Conservation (phyloP, 805 yeast genomes). For the Spathaspora hagerdaliae region DNA sequence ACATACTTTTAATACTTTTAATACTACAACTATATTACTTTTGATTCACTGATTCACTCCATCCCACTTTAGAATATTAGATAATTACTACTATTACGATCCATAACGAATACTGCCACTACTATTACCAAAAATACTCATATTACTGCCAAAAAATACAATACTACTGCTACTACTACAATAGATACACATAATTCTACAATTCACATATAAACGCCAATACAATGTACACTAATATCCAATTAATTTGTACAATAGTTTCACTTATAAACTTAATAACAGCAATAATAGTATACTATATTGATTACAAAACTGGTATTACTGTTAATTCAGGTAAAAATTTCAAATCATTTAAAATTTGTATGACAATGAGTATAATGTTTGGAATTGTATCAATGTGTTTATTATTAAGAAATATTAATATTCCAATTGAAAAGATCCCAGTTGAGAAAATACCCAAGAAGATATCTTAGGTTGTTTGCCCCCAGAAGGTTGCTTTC, state of each 20-base stretch:
- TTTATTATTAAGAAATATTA: conserved; percentile 6
- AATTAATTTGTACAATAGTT: conserved; percentile 13
- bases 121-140: no score
- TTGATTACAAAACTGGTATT: conserved; percentile 11
- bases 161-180: no score
- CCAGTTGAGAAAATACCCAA: not conserved
- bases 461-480: no score
- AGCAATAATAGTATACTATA: conserved; percentile 12
- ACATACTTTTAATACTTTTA: no score
- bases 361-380: conserved; percentile 15
- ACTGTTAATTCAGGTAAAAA: conserved; percentile 15
- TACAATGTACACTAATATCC: conserved; percentile 9
- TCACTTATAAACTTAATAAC: conserved; percentile 14
- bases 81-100: no score
- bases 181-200: no score
- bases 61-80: no score
- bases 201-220: not conserved
- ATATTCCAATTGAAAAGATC: not conserved
- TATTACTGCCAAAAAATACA: no score
- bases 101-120: no score
- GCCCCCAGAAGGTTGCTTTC: no score
- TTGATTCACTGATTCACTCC: not conserved
- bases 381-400: conserved; percentile 15
- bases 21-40: not conserved
- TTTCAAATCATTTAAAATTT: conserved; percentile 14